These are phyloP conservation scores for Colletotrichum sp. DNA, from an alignment of 2,329 filamentous ascomycete species.

Conservation along the genomic window DNA sequence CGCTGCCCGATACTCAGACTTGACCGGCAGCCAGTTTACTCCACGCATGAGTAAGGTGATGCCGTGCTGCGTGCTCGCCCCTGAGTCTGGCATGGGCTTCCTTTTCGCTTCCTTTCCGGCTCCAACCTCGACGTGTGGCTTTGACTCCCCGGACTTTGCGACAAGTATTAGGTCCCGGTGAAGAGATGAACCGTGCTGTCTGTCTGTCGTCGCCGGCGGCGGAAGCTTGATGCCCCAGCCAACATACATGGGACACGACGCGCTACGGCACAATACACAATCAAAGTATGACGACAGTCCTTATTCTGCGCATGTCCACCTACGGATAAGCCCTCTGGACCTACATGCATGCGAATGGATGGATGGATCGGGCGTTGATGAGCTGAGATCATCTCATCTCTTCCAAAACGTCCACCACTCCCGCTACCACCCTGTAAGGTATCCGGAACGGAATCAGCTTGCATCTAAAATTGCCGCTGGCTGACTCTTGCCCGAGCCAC, in stretches of 20 bases:
- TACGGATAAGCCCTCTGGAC: neutral
- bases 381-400: slow-evolving; percentile 16
- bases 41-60: slow-evolving; percentile 11
- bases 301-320: neutral
- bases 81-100: neutral
- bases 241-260: neutral
- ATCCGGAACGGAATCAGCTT: slow-evolving; percentile 8
- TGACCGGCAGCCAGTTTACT: neutral
- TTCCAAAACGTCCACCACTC: neutral
- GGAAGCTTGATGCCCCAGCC: neutral
- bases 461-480: slow-evolving; percentile 19
- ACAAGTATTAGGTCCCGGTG: neutral
- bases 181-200: neutral
- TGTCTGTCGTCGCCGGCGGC: neutral
- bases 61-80: neutral
- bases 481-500: slow-evolving; percentile 15
- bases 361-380: slow-evolving; percentile 6
- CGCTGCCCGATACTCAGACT: slow-evolving; percentile 17
- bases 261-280: neutral
- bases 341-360: slow-evolving; percentile 6
- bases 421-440: neutral
- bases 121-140: neutral
- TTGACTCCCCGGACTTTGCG: slow-evolving; percentile 3
- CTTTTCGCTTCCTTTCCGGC: neutral
- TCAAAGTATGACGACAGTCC: neutral